These are phyloP conservation scores for Herpetospermum pedunculosum DNA, from an alignment of 306 rosid genomes.

Conservation along the genomic window DNA sequence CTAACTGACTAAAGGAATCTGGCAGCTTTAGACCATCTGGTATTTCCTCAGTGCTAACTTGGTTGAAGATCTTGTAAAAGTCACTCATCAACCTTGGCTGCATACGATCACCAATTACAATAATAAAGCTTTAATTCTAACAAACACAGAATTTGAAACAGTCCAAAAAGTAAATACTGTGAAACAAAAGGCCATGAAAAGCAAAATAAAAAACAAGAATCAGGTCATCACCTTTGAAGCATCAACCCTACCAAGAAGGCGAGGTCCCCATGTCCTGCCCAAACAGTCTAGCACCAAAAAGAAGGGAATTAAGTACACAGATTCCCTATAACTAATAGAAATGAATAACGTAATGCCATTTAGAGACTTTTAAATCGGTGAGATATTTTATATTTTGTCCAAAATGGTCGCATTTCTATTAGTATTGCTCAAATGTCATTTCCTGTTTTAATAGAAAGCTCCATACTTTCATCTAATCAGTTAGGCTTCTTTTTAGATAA, in stretches of 20 bases:
- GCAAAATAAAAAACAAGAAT: background rate
- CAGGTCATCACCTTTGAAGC: slow-evolving; percentile 68
- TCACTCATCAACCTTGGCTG: slow-evolving; percentile 75
- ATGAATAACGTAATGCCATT: background rate
- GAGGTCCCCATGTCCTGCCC: slow-evolving; percentile 95
- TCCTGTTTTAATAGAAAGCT: background rate
- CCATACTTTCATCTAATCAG: background rate
- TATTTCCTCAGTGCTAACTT: slow-evolving; percentile 65
- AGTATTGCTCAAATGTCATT: background rate
- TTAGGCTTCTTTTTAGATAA: background rate
- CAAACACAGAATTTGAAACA: background rate
- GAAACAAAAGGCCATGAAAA: background rate
- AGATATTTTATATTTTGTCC: background rate
- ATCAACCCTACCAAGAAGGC: slow-evolving; percentile 82
- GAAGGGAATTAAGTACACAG: slow-evolving; percentile 13
- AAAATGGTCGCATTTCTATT: background rate
- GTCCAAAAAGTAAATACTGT: background rate
- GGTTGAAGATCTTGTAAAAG: slow-evolving; percentile 65
- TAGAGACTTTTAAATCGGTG: background rate
- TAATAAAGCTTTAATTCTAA: background rate
- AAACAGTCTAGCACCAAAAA: slow-evolving; percentile 66
- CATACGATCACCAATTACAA: slow-evolving; percentile 17
- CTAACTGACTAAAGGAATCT: slow-evolving; percentile 69
- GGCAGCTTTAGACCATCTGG: slow-evolving; percentile 66
- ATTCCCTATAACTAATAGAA: background rate